Evolutionary conservation across 1,284 basidiomycete species (phyloP), one percentile per base, ranked within the genome.

Genomic region (Trichosporon ovoides): DNA sequence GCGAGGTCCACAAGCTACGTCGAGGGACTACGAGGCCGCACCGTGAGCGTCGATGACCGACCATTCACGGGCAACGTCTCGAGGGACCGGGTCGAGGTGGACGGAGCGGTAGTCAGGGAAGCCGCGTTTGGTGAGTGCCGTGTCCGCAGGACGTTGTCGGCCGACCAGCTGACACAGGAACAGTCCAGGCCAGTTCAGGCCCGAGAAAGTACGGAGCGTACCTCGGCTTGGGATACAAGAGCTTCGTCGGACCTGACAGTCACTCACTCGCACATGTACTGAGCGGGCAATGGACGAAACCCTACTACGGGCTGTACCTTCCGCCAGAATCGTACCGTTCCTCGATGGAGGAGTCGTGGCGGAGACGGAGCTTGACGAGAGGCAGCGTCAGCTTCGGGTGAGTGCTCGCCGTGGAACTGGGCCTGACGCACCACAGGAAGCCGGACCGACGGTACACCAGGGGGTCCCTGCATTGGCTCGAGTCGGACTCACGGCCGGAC

Each of bases 261-360:
- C 18, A 16, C 11, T 18, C 43, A 4, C 43, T 48, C 18, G 43
- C 28, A 22, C 43, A 48, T 16, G 22, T 22, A 2, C 7, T 48
- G 16, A 48, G 43, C 24, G 19, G 22, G 3, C 24, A n/a, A 22
- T 48, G 43, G 43, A 24, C 24, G 43, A 48, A 48, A n/a, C 43
- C 43, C 24, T 48, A 48, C 28, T 48, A 48, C 43, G 43, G 43
- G 22, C 43, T 48, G 43, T 48, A 48, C 43, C 43, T 48, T 22
- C 43, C 24, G 24, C 43, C 43, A 16, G 18, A 28, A 20, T 13
- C 14, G 7, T 48, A 20, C 24, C 43, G 28, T 31, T 48, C 43
- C 22, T 48, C 43, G 14, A 28, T 48, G 16, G 43, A 18, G 16
- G 22, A 48, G 16, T 48, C 43, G 43, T 48, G 43, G 43, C 43